Conservation (phyloP, 768 basidiomycete species). For the Boletus huronensis region DNA sequence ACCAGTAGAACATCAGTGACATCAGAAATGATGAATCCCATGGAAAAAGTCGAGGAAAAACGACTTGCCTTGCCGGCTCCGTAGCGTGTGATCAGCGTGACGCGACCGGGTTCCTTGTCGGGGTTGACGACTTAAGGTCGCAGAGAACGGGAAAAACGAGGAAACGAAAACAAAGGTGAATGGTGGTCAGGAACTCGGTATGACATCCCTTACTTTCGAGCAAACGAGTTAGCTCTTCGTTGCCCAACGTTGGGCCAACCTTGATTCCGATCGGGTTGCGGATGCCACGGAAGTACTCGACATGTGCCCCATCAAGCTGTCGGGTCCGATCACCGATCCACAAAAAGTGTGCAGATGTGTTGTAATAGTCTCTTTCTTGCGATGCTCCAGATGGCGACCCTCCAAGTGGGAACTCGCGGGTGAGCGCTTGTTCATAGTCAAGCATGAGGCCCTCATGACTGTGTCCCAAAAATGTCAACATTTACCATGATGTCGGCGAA, state of each 20-base stretch:
- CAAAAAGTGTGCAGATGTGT: slow-evolving; percentile 90
- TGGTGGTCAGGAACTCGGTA: neutral
- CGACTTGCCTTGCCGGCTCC: slow-evolving; percentile 74
- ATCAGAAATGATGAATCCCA: neutral
- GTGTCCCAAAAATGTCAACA: neutral
- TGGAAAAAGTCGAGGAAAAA: neutral
- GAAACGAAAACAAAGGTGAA: neutral
- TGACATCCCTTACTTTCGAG: slow-evolving; percentile 71
- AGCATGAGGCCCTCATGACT: slow-evolving; percentile 95
- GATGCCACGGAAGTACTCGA: slow-evolving; percentile 92
- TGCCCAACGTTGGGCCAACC: slow-evolving; percentile 84
- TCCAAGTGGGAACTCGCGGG: slow-evolving; percentile 57
- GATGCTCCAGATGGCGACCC: slow-evolving; percentile 11
- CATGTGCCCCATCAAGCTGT: slow-evolving; percentile 88
- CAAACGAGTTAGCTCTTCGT: slow-evolving; percentile 71
- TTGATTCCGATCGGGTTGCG: slow-evolving; percentile 95
- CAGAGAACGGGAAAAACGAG: neutral
- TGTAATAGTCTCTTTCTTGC: slow-evolving; percentile 59
- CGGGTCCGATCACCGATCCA: slow-evolving; percentile 98
- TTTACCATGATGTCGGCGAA: neutral
- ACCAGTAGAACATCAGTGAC: neutral
- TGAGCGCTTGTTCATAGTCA: slow-evolving; percentile 88
- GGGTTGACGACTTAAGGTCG: slow-evolving; percentile 75
- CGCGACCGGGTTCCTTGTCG: slow-evolving; percentile 71
- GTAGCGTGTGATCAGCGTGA: slow-evolving; percentile 92